These are phyloP conservation scores for Rhytidhysteron rufulum DNA, from an alignment of 2,329 filamentous ascomycete genomes.

Conservation along the genomic window DNA sequence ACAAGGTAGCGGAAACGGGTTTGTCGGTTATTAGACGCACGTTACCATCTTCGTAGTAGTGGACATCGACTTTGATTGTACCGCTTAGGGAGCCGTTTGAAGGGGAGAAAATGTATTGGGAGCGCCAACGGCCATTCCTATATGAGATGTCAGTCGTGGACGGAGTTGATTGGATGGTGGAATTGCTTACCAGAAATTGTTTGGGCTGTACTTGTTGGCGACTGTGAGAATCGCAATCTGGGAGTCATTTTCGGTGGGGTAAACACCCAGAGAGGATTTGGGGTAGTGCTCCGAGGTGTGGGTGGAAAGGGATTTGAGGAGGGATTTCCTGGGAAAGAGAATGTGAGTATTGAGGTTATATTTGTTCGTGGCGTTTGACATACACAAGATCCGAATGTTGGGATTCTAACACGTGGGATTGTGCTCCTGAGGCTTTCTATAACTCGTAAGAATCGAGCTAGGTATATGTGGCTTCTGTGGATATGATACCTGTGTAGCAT, in stretches of 20 bases:
- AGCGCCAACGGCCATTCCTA: constrained; percentile 96
- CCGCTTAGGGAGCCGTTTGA: constrained; percentile 66
- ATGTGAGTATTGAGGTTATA: no score
- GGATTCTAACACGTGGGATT: constrained; percentile 76
- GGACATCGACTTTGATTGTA: constrained; percentile 86
- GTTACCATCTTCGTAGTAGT: constrained; percentile 99
- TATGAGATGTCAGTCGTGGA: background rate
- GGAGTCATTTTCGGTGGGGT: constrained; percentile 71
- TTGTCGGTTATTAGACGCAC: constrained; percentile 91
- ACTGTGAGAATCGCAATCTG: constrained; percentile 79
- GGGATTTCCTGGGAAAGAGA: constrained; percentile 70
- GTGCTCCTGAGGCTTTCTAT: constrained; percentile 76
- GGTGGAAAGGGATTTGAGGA: constrained; percentile 68
- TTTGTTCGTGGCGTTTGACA: constrained; percentile 33
- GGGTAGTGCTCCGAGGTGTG: constrained; percentile 90
- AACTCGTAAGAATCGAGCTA: constrained; percentile 3
- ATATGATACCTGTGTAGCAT: constrained; percentile 64
- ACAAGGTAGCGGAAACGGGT: constrained; percentile 59
- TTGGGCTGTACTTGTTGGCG: constrained; percentile 94
- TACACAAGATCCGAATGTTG: constrained; percentile 76
- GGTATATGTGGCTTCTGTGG: no score
- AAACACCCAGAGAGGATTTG: constrained; percentile 75
- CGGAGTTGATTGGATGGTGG: constrained; percentile 6
- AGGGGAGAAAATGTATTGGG: constrained; percentile 75
- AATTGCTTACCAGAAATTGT: constrained; percentile 79